Evolutionary conservation across 2,329 filamentous ascomycete genomes (phyloP), one percentile per base, ranked within the genome.

Genomic region (Eutypella sp.): DNA sequence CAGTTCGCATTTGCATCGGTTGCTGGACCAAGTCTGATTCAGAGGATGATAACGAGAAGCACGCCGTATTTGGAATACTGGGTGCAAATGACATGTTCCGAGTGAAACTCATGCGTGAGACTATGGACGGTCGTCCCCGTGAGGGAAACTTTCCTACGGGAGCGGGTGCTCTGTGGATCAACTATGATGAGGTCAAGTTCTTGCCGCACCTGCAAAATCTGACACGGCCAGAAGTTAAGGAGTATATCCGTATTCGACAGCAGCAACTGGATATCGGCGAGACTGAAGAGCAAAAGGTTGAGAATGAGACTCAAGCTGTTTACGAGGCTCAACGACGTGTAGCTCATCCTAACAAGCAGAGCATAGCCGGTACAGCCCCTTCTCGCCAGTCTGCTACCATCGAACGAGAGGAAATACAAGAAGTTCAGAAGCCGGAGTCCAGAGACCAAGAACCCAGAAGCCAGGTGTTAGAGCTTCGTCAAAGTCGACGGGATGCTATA

Each of bases 1-100:
- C 78, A 0, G 81, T 78, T 0, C 69, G 76, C 8, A 79, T 82
- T 41, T 63, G 82, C 2, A 61, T 85, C 2, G 81, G 81, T 0
- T 75, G 73, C 56, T 85, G 81, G 81, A 70, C 67, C 44, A 71
- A 73, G 11, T 84, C 79, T 0, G 73, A 67, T 25, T 73, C 76
- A 41, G 34, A 58, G 0, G 62, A 72, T 2, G 58, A 67, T 2
- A 63, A 65, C 11, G 72, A 84, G 55, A 78, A 79, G 43, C 81
- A 84, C 54, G 81, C 80, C 0, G 78, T 84, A 0, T 80, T 78
- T 44, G 81, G 81, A 3, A 81, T 84, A 10, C 62, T 84, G 0
- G 79, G 79, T 1, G 73, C 74, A 16, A 82, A 82, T 45, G 79
- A 83, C 51, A 82, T 81, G 73, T 84, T 85, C 57, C 68, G 81